Evolutionary conservation across 257 asterid genomes (phyloP).

Genomic region (Scutellaria barbata): DNA sequence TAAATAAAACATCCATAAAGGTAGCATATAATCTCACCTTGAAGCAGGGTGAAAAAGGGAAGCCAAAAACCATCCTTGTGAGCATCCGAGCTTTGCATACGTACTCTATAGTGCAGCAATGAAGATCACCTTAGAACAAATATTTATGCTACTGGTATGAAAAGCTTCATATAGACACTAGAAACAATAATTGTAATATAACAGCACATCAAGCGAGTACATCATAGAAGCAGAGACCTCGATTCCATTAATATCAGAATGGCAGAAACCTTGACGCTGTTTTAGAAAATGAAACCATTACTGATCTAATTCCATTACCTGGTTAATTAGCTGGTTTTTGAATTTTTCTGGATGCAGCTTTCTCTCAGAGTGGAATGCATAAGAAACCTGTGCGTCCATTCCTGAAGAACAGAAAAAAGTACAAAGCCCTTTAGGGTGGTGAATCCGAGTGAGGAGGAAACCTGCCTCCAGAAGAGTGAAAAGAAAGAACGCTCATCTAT

Average conservation of each 20-base stretch:
- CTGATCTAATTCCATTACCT: conserved; percentile 49
- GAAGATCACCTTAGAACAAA: conserved; percentile 31
- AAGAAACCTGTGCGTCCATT: conserved; percentile 99
- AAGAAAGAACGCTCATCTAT: too few species aligned
- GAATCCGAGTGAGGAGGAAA: background rate
- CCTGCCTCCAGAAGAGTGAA: too few species aligned
- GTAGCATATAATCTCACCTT: conserved; percentile 48
- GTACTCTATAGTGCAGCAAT: conserved; percentile 54
- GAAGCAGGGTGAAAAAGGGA: conserved; percentile 71
- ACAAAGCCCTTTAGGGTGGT: too few species aligned
- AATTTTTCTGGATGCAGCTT: conserved; percentile 93
- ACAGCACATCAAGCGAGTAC: conserved; percentile 3
- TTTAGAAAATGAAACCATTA: background rate
- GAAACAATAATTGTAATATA: conserved; percentile 3
- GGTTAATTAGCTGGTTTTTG: conserved; percentile 85
- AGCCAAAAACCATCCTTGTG: conserved; percentile 95
- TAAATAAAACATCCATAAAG: background rate
- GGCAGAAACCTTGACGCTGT: background rate
- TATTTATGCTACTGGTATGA: conserved; percentile 16
- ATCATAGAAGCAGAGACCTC: background rate
- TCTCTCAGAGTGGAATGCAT: conserved; percentile 92
- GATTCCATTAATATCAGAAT: background rate
- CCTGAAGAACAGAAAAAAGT: conserved; percentile 53
- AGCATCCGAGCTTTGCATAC: conserved; percentile 83
- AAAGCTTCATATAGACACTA: background rate